These are phyloP conservation scores for Ophiocordyceps camponoti-saundersi DNA, from an alignment of 2,329 filamentous ascomycete species.

Conservation along the genomic window DNA sequence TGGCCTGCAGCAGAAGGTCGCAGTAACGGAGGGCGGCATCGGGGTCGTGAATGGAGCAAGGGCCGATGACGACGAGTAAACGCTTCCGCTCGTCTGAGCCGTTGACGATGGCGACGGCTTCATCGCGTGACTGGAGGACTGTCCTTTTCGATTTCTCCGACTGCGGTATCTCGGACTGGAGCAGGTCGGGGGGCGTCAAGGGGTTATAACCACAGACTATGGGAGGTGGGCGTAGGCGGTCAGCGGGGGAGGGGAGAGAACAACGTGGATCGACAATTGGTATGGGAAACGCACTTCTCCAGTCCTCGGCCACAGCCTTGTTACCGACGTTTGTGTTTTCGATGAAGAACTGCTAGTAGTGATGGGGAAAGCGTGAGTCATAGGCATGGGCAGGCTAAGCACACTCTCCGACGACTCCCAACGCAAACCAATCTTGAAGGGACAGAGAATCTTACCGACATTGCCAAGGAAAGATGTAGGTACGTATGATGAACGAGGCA, in stretches of 20 bases:
- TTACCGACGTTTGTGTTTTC: conserved; percentile 68
- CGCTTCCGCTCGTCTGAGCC: conserved; percentile 43
- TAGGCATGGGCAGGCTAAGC: neutral
- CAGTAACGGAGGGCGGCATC: conserved; percentile 84
- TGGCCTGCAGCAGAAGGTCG: conserved; percentile 61
- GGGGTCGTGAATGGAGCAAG: conserved; percentile 95
- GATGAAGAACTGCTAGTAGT: conserved; percentile 43
- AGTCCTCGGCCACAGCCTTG: conserved; percentile 58
- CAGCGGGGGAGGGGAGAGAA: neutral
- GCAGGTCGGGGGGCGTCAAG: conserved; percentile 79
- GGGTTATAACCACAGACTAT: conserved; percentile 80
- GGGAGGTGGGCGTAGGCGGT: neutral
- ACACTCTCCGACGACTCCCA: neutral
- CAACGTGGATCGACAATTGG: neutral
- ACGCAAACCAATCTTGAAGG: neutral
- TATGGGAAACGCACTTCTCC: conserved; percentile 51
- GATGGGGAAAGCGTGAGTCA: conserved; percentile 10
- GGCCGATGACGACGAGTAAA: conserved; percentile 66
- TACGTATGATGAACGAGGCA: neutral
- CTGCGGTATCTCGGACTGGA: conserved; percentile 77
- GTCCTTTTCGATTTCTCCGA: conserved; percentile 39
- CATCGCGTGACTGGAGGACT: conserved; percentile 42
- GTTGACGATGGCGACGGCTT: conserved; percentile 53
- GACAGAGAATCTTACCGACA: neutral
- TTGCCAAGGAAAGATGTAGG: neutral